Conservation (phyloP, 306 rosid species). For the Pachyrhizus erosus region DNA sequence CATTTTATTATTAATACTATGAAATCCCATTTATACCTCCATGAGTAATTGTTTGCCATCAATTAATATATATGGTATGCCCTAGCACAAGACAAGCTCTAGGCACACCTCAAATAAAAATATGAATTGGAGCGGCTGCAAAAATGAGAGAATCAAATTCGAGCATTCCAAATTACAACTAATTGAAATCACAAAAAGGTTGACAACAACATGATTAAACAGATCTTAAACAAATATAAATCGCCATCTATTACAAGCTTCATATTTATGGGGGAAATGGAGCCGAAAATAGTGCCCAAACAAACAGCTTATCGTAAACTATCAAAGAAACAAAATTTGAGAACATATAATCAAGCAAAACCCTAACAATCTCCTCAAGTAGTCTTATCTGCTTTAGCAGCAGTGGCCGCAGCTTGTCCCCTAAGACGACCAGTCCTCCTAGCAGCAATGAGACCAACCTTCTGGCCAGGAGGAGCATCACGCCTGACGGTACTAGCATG, state of each 20-base stretch:
- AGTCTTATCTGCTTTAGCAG: conserved; percentile 69
- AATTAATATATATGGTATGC: no score
- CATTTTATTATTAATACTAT: no score
- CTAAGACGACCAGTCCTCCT: conserved; percentile 83
- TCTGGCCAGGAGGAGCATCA: conserved; percentile 86
- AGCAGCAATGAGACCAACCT: conserved; percentile 90
- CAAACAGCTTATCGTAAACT: conserved; percentile 19
- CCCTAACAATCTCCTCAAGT: conserved; percentile 45
- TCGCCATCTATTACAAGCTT: neutral
- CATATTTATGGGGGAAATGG: conserved; percentile 5
- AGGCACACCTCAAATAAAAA: no score
- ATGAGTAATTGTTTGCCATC: no score
- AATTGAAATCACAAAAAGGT: neutral
- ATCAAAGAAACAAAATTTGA: conserved; percentile 29
- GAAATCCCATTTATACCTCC: no score
- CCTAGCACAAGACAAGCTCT: no score
- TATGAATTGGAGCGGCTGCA: neutral
- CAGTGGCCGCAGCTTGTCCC: conserved; percentile 83
- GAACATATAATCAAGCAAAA: conserved; percentile 13
- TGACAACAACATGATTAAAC: neutral
- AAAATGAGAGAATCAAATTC: neutral
- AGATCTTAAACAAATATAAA: conserved; percentile 18
- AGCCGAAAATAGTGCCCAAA: conserved; percentile 31
- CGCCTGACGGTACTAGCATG: conserved; percentile 83
- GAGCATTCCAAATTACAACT: neutral